phyloP scores from a whole-genome alignment of 1,284 basidiomycete species.

The Puccinia novopanici region DNA sequence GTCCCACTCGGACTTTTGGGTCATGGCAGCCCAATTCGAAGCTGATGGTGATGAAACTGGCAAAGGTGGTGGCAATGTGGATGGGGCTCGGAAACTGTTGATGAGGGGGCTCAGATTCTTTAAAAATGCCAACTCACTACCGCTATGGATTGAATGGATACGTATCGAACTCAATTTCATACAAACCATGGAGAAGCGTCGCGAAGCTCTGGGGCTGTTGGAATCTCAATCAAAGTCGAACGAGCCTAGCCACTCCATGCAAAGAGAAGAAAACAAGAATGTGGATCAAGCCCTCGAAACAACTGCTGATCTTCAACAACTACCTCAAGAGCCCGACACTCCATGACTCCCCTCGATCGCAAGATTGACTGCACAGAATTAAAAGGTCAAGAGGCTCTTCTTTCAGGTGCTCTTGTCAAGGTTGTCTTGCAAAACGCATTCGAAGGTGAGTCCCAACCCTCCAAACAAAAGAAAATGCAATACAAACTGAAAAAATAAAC shows the following conservation, averaged over 20 bases:
- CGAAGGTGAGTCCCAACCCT: conserved; percentile 50
- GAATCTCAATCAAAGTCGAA: conserved; percentile 47
- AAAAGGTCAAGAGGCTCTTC: conserved; percentile 55
- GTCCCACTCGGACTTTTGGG: conserved; percentile 55
- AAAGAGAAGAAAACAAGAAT: conserved; percentile 37
- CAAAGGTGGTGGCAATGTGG: conserved; percentile 57
- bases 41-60: conserved; percentile 56
- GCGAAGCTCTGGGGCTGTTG: conserved; percentile 54
- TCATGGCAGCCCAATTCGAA: conserved; percentile 57
- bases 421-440: conserved; percentile 55
- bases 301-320: conserved; percentile 44
- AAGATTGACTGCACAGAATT: conserved; percentile 42
- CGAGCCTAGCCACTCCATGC: conserved; percentile 12
- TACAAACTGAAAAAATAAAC: not conserved
- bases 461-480: not conserved
- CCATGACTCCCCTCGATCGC: conserved; percentile 29
- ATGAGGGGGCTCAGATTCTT: conserved; percentile 57
- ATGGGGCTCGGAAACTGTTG: conserved; percentile 56
- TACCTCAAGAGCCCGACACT: conserved; percentile 21
- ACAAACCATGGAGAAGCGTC: conserved; percentile 54
- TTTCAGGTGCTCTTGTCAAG: conserved; percentile 56
- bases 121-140: conserved; percentile 51
- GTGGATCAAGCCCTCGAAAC: conserved; percentile 51
- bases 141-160: conserved; percentile 57
- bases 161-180: conserved; percentile 56